Evolutionary conservation across 2,329 filamentous ascomycete species (phyloP), one percentile per base, ranked within the genome.

Genomic region (Penicillium sp.): DNA sequence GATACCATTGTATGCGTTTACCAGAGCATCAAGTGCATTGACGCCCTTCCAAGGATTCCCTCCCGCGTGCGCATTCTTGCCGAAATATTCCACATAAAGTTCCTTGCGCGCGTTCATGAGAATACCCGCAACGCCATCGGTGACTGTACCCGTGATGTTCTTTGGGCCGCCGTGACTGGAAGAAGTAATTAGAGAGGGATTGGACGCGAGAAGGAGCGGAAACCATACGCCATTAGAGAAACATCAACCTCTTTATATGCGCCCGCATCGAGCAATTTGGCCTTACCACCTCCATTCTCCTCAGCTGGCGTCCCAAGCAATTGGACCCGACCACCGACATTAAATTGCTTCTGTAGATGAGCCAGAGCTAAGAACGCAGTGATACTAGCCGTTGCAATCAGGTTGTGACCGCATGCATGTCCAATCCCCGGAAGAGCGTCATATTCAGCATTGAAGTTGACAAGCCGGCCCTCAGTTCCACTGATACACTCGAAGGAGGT

Each of bases 1-100:
- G 4, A 86, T 66, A 33, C 71, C 72, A 45, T 71, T 71, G 53
- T 77, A 77, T 0, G 72, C 77, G 0, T 75, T 72, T 3, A 86
- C 73, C 23, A 84, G 63, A 0, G 83, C 83, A 60, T 87, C 84
- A 0, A 86, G 75, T 0, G 84, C 83, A 62, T 87, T 86, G 58
- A 82, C 75, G 0, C 84, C 84, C 5, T 82, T 74, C 83, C 83
- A 86, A 0, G 83, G 84, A 18, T 74, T 79, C 3, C 79, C 78
- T 0, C 80, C 83, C 0, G 83, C 83, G 58, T 86, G 83, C 0
- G 84, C 82, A 52, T 79, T 79, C 46, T 76, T 77, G 1, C 84
- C 84, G 1, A 62, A 67, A 54, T 79, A 81, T 56, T 74, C 71
- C 40, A 76, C 72, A n/a, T 65, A 61, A 14, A 76, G 60, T 26